A percentile compares a stretch with the other conserved stretches of the same genome.
Evolutionary conservation across 2,329 filamentous ascomycete genomes (phyloP).

Genomic region (Blumeriella jaapii): DNA sequence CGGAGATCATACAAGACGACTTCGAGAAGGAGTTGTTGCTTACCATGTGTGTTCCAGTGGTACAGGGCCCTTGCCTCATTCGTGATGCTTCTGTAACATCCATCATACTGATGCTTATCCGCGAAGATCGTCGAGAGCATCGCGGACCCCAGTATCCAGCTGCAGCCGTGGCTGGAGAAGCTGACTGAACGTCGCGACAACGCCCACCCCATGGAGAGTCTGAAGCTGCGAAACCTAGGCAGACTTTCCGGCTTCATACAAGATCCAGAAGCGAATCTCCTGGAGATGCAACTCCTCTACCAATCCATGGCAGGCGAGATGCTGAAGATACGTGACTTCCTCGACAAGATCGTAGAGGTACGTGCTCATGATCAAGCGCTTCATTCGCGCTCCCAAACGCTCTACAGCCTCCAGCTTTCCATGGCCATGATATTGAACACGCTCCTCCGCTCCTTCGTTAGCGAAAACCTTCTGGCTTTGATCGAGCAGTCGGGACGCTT

Average conservation of each 20-base stretch:
- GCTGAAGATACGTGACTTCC: background rate
- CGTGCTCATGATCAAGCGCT: background rate
- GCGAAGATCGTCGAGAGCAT: constrained; percentile 3
- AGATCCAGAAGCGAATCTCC: background rate
- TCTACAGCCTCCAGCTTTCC: background rate
- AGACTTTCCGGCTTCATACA: background rate
- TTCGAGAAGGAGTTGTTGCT: constrained; percentile 1
- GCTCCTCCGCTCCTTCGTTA: background rate
- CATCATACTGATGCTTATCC: background rate
- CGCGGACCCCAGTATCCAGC: background rate
- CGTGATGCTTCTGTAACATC: no score
- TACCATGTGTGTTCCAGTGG: constrained; percentile 2
- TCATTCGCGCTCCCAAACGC: constrained; percentile 1
- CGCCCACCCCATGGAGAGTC: constrained; percentile 1
- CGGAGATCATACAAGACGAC: background rate
- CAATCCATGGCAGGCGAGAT: background rate
- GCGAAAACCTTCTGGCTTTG: background rate
- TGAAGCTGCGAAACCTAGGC: constrained; percentile 1
- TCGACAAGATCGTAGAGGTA: background rate
- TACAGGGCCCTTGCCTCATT: background rate
- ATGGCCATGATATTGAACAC: constrained; percentile 3
- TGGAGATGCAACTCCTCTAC: constrained; percentile 1
- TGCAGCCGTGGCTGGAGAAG: constrained; percentile 3
- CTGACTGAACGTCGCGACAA: background rate
- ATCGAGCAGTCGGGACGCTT: background rate